Base-by-base conservation (phyloP, 345 rosid species). In the Pistacia vera region DNA sequence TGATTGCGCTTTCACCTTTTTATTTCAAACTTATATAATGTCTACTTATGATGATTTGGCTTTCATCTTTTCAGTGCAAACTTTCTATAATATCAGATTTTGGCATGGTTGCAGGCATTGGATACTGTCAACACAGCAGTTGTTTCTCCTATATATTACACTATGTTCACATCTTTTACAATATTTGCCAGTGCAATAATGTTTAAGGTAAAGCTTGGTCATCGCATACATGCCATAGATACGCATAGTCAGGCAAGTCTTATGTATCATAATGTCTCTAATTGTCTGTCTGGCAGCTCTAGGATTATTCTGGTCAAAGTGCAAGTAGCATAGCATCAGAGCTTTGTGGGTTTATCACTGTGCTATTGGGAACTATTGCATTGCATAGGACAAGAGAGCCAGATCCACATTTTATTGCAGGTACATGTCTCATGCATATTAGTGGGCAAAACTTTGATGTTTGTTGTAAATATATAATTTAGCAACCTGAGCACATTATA, bases 301-400 rank as follows among this genome's bases (percentile, higher is more conserved):
- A 91, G 97, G 97, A 91, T 66, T 90, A 87, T 81, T 83, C 90
- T 36, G 97, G 94, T 67, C 94, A 91, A 75, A 90, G 94, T 78
- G 92, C 85, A 62, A 88, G 97, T 86, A 90, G 78, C 78, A 83
- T 91, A 72, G 90, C 84, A 54, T 91, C 94, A 10, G 97, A 86
- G 68, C 91, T 90, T 69, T 90, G 94, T 80, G 97, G 97, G 44
- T 91, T 91, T 78, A 69, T 90, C 60, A 90, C 92, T 13, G 90
- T 91, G 78, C 72, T 91, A 76, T 91, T 91, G 63, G 94, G 97
- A 63, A 91, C 97, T 66, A 75, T 83, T 11, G 89, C 90, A 18
- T 77, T 91, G 81, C 97, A 91, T 57, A 85, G 87, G 78, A 90
- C 97, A 0, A 90, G 91, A 81, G 93, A 91, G 38, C 84, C 88